These are phyloP conservation scores for Diutina mesorugosa DNA, from an alignment of 1,139 yeast genomes.

Conservation along the genomic window DNA sequence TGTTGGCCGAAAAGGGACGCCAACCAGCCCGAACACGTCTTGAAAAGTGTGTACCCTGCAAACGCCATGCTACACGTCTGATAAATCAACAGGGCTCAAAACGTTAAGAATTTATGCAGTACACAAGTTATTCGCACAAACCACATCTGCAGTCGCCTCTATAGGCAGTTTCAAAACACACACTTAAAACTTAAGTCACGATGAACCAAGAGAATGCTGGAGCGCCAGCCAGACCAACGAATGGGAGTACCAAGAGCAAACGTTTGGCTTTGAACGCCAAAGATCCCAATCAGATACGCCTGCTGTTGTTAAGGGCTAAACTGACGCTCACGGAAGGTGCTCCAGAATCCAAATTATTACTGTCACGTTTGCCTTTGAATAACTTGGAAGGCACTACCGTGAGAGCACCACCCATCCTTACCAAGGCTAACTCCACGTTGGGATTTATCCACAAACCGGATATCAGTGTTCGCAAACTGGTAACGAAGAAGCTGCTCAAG, in stretches of 20 bases:
- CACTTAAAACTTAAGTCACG: neutral
- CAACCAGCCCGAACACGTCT: neutral
- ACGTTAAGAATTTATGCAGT: neutral
- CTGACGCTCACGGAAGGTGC: conserved; percentile 10
- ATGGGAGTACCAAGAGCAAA: neutral
- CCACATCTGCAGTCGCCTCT: neutral
- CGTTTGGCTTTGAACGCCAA: conserved; percentile 34
- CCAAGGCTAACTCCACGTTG: conserved; percentile 26
- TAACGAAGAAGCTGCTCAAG: conserved; percentile 4
- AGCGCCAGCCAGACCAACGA: neutral
- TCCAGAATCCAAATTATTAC: conserved; percentile 2
- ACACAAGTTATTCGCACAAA: neutral
- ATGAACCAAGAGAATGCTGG: conserved; percentile 1
- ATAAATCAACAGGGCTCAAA: neutral
- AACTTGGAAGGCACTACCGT: conserved; percentile 6
- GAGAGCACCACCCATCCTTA: conserved; percentile 12
- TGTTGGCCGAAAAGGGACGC: neutral
- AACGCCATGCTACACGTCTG: neutral
- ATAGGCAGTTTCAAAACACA: neutral
- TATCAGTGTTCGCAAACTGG: neutral
- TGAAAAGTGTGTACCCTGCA: neutral
- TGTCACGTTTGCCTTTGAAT: conserved; percentile 8
- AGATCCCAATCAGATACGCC: conserved; percentile 23
- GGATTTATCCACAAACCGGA: conserved; percentile 17
- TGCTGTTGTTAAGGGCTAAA: conserved; percentile 21